Conservation (phyloP, 2,329 filamentous ascomycete species). For the Penicillium sp. region DNA sequence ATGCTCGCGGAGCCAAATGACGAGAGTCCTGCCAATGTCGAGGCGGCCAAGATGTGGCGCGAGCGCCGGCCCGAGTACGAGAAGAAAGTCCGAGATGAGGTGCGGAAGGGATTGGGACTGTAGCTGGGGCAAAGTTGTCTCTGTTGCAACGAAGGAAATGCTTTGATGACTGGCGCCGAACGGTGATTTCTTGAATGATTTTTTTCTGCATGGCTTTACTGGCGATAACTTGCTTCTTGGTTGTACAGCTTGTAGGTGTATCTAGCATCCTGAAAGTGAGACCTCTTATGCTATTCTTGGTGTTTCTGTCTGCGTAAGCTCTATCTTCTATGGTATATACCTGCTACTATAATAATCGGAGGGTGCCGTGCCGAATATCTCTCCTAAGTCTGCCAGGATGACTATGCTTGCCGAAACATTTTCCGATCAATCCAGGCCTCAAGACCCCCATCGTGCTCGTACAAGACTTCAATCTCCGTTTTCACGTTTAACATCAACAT, state of each 20-base stretch:
- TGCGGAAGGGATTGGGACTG: conserved; percentile 73
- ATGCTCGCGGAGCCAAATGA: conserved; percentile 98
- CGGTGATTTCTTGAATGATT: conserved; percentile 9
- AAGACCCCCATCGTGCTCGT: conserved; percentile 43
- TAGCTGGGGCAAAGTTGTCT: conserved; percentile 38
- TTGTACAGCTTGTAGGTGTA: conserved; percentile 18
- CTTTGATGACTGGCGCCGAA: conserved; percentile 28
- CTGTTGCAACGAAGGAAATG: conserved; percentile 5
- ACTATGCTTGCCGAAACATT: conserved; percentile 29
- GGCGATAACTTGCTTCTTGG: conserved; percentile 10
- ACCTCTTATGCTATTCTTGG: conserved; percentile 2
- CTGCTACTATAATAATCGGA: neutral
- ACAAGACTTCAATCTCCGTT: conserved; percentile 59
- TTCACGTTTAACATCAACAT: conserved; percentile 64
- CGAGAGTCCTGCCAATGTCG: conserved; percentile 92
- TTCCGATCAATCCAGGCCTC: conserved; percentile 45
- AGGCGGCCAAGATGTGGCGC: conserved; percentile 95
- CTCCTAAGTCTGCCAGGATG: too few relatives aligned
- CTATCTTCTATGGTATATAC: neutral
- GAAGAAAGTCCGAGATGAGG: conserved; percentile 75
- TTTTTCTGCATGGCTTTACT: conserved; percentile 18
- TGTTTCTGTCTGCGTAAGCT: neutral
- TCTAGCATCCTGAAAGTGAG: conserved; percentile 10
- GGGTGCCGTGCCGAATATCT: neutral
- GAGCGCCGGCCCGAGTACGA: conserved; percentile 82